Evolutionary conservation across 2,329 filamentous ascomycete species (phyloP), one percentile per base, ranked within the genome.

Genomic region (Xylaria sp.): DNA sequence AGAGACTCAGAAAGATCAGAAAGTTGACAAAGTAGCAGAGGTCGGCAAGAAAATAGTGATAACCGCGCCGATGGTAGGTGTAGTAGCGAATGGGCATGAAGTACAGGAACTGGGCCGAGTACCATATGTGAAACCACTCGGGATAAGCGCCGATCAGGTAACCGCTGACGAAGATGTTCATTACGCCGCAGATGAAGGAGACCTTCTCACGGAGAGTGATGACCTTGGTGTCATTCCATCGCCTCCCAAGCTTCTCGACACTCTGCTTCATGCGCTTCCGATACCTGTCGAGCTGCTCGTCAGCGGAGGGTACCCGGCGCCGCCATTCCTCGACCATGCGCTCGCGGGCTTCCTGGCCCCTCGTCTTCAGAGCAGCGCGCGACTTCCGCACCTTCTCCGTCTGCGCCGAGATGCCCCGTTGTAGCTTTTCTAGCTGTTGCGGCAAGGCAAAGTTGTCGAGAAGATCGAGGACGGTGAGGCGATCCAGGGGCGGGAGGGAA

Each of bases 1-100:
- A 99, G 60, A 99, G 88, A 74, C 90, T 92, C 69, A 97, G 83
- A 71, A 95, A 85, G 39, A 93, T 84, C 63, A 99, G 86, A 41
- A 98, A 83, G 81, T 99, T 99, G 86, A 97, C 94, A 78, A 98
- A 99, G 83, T 99, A 99, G 84, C 96, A 99, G 55, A 99, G 89
- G 81, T 99, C 96, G 46, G 94, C 95, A 33, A 98, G 85, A 82
- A 99, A 98, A 83, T 99, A 99, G 81, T 98, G 94, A 78, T 97
- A 98, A 66, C 95, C 96, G 67, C 92, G 92, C 75, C 91, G 90
- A 78, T 94, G 94, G 81, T 99, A 99, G 67, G 92, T 93, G 83
- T 94, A 96, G 82, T 89, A 95, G 58, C 96, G 92, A 74, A 99
- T 93, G 13, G 96, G 96, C 95, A 98, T 97, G 81, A 98, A 98